Evolutionary conservation across 495 filamentous ascomycete genomes (phyloP).

Genomic region (Penicillium verhagenii): DNA sequence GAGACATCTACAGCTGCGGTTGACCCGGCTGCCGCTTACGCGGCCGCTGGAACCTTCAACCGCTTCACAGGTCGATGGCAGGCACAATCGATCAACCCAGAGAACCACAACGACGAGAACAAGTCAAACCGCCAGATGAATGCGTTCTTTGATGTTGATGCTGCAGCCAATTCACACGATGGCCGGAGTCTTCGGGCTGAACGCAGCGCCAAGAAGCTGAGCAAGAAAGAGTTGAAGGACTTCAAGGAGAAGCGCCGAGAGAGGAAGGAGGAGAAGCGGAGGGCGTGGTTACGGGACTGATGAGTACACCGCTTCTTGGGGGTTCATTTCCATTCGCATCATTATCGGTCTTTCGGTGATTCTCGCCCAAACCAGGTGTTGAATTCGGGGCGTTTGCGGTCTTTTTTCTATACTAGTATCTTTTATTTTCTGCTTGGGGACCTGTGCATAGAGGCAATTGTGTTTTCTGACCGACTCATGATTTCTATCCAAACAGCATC

Average conservation of each 20-base stretch:
- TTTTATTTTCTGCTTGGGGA: not conserved
- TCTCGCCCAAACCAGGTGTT: constrained; percentile 13
- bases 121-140: constrained; percentile 88
- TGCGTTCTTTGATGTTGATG: constrained; percentile 97
- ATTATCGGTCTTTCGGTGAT: constrained; percentile 19
- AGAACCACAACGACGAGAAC: constrained; percentile 82
- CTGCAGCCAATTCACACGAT: constrained; percentile 89
- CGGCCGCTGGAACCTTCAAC: constrained; percentile 76
- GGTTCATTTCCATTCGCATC: constrained; percentile 7
- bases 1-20: constrained; percentile 21
- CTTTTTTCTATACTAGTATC: not conserved
- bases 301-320: not conserved
- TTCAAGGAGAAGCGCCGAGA: constrained; percentile 74
- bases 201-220: constrained; percentile 78
- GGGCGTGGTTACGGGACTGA: constrained; percentile 82
- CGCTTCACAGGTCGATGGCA: constrained; percentile 91
- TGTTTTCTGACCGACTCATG: not conserved
- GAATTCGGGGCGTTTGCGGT: constrained; percentile 23
- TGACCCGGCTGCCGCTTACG: constrained; percentile 52
- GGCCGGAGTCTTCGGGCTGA: constrained; percentile 91
- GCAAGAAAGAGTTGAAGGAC: constrained; percentile 75
- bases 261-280: constrained; percentile 91
- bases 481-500: not conserved
- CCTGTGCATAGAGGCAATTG: constrained; percentile 20
- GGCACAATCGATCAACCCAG: constrained; percentile 57